These are phyloP conservation scores for Lachnellula cervina DNA, from an alignment of 2,329 filamentous ascomycete genomes.

Conservation along the genomic window DNA sequence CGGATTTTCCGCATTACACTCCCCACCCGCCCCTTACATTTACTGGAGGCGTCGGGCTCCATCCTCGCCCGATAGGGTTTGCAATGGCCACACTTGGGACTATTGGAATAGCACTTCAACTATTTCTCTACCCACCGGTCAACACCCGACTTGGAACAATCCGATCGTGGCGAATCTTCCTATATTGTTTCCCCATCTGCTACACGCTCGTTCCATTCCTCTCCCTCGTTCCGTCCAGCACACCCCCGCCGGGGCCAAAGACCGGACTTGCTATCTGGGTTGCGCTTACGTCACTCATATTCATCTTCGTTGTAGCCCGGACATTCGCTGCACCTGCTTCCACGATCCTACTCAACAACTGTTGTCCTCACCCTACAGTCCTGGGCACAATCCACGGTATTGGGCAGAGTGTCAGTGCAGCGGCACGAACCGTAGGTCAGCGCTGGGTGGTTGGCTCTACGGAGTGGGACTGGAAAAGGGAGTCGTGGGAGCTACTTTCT, in stretches of 20 bases:
- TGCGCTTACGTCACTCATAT: conserved; percentile 35
- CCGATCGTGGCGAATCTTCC: conserved; percentile 60
- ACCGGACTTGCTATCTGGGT: conserved; percentile 26
- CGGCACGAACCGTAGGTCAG: conserved; percentile 54
- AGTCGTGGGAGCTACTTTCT: conserved; percentile 43
- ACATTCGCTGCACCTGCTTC: conserved; percentile 62
- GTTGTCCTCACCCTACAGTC: conserved; percentile 53
- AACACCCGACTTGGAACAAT: conserved; percentile 65
- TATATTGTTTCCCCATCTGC: conserved; percentile 65
- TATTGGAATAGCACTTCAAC: conserved; percentile 70
- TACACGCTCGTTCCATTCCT: conserved; percentile 69
- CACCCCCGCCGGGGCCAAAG: conserved; percentile 26
- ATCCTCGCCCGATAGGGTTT: conserved; percentile 65
- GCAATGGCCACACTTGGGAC: conserved; percentile 72
- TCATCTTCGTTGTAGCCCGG: conserved; percentile 65
- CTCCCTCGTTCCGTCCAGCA: conserved; percentile 53
- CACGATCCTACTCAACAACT: conserved; percentile 59
- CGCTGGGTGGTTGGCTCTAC: conserved; percentile 56
- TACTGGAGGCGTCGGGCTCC: conserved; percentile 71
- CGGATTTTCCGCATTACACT: conserved; percentile 42
- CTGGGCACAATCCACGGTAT: conserved; percentile 54
- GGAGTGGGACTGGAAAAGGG: conserved; percentile 53
- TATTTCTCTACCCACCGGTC: conserved; percentile 65
- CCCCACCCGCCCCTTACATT: conserved; percentile 35
- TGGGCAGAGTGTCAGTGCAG: conserved; percentile 54